Percentiles rank a stretch among this genome's conserved stretches.
phyloP scores from a whole-genome alignment of 495 filamentous ascomycete species.

The Tetracladium setigerum region DNA sequence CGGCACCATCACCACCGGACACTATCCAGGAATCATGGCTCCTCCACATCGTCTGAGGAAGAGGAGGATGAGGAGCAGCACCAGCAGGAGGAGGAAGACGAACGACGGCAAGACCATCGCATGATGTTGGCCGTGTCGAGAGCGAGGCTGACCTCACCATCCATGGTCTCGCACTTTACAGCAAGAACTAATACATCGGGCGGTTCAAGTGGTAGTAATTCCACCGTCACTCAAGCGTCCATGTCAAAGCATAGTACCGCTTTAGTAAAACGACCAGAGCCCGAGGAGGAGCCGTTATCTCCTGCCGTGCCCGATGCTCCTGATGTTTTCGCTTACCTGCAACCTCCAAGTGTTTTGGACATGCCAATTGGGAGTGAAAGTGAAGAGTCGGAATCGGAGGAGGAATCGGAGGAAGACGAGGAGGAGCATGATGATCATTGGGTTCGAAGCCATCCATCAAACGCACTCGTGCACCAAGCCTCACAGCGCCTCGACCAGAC shows the following conservation, averaged over 20 bases:
- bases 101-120: conserved; percentile 18
- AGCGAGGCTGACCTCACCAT: conserved; percentile 20
- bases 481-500: not conserved
- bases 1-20: conserved; percentile 3
- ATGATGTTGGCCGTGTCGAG: conserved; percentile 17
- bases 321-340: conserved; percentile 17
- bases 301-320: conserved; percentile 23
- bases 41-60: conserved; percentile 18
- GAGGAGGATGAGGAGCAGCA: too few relatives aligned
- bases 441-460: not conserved
- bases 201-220: conserved; percentile 27
- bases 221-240: conserved; percentile 27
- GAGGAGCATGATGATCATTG: conserved; percentile 7
- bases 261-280: conserved; percentile 9
- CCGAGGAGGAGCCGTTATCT: conserved; percentile 10
- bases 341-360: not conserved
- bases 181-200: conserved; percentile 20
- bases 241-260: conserved; percentile 15
- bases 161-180: conserved; percentile 20
- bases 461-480: not conserved
- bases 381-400: conserved; percentile 1
- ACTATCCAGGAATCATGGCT: conserved; percentile 4
- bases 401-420: not conserved
- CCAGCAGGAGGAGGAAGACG: conserved; percentile 18
- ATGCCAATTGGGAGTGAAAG: not conserved